Base-by-base conservation (phyloP, 495 filamentous ascomycete genomes). In the Corynascus novoguineensis region DNA sequence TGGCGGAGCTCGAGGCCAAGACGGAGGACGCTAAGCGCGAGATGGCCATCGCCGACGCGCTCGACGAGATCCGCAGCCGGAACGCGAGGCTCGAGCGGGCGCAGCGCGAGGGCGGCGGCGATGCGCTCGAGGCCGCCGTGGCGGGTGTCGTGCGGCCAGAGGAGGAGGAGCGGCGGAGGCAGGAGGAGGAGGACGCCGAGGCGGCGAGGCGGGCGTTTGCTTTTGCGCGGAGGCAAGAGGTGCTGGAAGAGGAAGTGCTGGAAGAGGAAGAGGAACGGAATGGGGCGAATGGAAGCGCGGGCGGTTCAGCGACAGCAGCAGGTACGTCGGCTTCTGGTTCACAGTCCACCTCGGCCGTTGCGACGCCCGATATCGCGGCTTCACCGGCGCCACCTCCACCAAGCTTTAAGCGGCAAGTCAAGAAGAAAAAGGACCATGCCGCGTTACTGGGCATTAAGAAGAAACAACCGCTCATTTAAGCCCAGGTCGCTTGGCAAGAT, bases 1-100 rank as follows among this genome's bases (percentile, higher is more conserved):
- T 98, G 70, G 83, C 79, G 32, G 85, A 93, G 74, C 75, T 98
- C 38, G 93, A 98, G 74, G 85, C 80, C 7, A 89, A 89, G 17
- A 95, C 90, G 55, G 73, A 85, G 27, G 95, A 99, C 70, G 89
- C 90, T n/a, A 95, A 93, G 77, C 77, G 86, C 53, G 95, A 97
- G 75, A 97, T 99, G 95, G 87, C 85, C 46, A 87, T 97, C 62
- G 95, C 95, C 34, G 95, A 99, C 75, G 90, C 90, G 29, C 73
- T 99, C 60, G 95, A 99, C 72, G 91, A 97, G 74, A 97, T 97
- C 45, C 77, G 93, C 55, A 90, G 84, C 37, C 72, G 92, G 61
- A 99, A 97, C 76, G 95, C 93, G 17, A 78, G 90, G 61, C 81
- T 91, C 25, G 88, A 92, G 71, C 78, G 86, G 62, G 85, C 83